Evolutionary conservation across 2,329 filamentous ascomycete species (phyloP), one percentile per base, ranked within the genome.

Genomic region (Plenodomus tracheiphilus): DNA sequence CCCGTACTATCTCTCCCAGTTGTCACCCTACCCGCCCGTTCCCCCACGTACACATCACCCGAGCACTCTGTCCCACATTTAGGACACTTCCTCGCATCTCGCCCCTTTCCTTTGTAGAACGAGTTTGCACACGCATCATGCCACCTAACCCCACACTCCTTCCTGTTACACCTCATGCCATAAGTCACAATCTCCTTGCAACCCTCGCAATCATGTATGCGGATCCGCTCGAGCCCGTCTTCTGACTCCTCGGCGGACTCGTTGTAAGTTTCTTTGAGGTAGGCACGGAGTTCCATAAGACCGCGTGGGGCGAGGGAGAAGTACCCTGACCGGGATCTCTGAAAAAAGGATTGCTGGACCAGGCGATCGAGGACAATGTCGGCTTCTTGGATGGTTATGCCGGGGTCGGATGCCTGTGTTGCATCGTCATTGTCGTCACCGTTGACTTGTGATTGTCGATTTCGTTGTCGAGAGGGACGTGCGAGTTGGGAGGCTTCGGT

Each of bases 261-360:
- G 66, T 99, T 97, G 73, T 96, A 99, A 21, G 87, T 90, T 44
- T 89, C 88, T n/a, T 90, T 75, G 41, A 99, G 80, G 86, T 92
- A 97, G 1, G 82, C 80, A 49, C 87, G 81, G 48, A 99, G 75
- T 77, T 99, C 94, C 79, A 97, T 84, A 58, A 99, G 75, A 1
- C 85, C 87, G 8, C 93, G 82, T 2, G 91, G 83, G 43, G 85
- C 87, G 16, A 97, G 78, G 16, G 81, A 84, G 71, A 91, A 97
- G 72, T 86, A 96, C 0, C 85, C 85, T 10, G 80, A 80, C 15
- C 70, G 65, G 51, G 88, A 94, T 67, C 85, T 84, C 69, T 93
- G 86, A 47, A 99, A 81, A 90, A 94, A 99, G 2, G 88, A 88
- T 63, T 94, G 88, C 2, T 84, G 81, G 0, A 93, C 83, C 43